A percentile compares a stretch with the other conserved stretches of the same genome.
Conservation (phyloP, 805 yeast species). For the Spathaspora girioi region DNA sequence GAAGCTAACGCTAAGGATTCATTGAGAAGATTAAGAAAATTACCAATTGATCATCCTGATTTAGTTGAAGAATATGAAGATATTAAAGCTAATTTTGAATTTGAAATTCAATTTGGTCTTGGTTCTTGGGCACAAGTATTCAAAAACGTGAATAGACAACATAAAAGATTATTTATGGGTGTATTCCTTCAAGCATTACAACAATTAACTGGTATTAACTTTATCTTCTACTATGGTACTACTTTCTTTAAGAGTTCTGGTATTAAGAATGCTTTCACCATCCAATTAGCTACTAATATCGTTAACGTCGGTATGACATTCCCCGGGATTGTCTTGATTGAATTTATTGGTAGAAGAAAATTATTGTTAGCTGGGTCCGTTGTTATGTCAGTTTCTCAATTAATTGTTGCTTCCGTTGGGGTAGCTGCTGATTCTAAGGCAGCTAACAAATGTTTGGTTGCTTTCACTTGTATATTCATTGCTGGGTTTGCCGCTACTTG, state of each 20-base stretch:
- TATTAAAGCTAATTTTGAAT: slow-evolving; percentile 71
- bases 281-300: slow-evolving; percentile 34
- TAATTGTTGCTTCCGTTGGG: slow-evolving; percentile 42
- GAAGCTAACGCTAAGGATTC: slow-evolving; percentile 28
- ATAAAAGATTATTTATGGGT: slow-evolving; percentile 49
- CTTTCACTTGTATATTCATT: slow-evolving; percentile 37
- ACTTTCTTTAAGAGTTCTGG: slow-evolving; percentile 74
- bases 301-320: slow-evolving; percentile 37
- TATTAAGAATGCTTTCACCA: slow-evolving; percentile 42
- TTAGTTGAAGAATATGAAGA: slow-evolving; percentile 69
- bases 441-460: slow-evolving; percentile 32
- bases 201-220: slow-evolving; percentile 87
- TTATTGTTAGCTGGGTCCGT: slow-evolving; percentile 58
- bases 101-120: slow-evolving; percentile 56
- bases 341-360: slow-evolving; percentile 58
- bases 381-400: slow-evolving; percentile 58
- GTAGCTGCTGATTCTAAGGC: slow-evolving; percentile 32
- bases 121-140: slow-evolving; percentile 55
- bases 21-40: slow-evolving; percentile 31
- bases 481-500: slow-evolving; percentile 40
- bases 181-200: slow-evolving; percentile 71
- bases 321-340: slow-evolving; percentile 30
- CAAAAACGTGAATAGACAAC: slow-evolving; percentile 50
- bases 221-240: slow-evolving; percentile 86
- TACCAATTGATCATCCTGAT: slow-evolving; percentile 61